These are phyloP conservation scores for Tribonema minus DNA, from an alignment of 108 stramenopile genomes.

Conservation along the genomic window DNA sequence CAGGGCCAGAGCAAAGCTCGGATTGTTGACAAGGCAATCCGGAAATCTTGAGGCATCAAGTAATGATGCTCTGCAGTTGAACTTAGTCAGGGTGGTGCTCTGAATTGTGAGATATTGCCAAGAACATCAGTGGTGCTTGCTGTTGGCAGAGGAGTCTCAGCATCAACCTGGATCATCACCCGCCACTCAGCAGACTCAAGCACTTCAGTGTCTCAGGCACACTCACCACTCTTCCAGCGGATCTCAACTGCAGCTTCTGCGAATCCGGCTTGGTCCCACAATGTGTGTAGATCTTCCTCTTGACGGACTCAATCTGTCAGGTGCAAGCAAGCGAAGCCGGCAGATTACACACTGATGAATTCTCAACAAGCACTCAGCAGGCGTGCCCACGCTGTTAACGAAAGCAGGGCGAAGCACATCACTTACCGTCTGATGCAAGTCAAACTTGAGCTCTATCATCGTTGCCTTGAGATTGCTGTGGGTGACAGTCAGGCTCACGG, in stretches of 20 bases:
- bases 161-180: too few species aligned
- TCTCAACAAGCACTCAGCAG: not conserved
- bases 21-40: too few species aligned
- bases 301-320: slow-evolving; percentile 57
- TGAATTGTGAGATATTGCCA: too few species aligned
- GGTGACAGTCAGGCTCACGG: slow-evolving; percentile 70
- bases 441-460: slow-evolving; percentile 89
- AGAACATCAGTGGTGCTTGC: too few species aligned
- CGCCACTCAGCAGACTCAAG: too few species aligned
- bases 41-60: too few species aligned
- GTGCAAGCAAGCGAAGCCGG: not conserved
- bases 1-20: too few species aligned
- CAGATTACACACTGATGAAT: not conserved
- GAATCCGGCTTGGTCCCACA: slow-evolving; percentile 80
- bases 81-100: too few species aligned
- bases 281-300: slow-evolving; percentile 77
- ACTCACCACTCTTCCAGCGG: slow-evolving; percentile 49
- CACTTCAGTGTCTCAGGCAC: too few species aligned
- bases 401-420: too few species aligned
- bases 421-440: slow-evolving; percentile 72
- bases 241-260: slow-evolving; percentile 74
- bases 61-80: too few species aligned
- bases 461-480: slow-evolving; percentile 86
- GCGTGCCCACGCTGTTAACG: slow-evolving; percentile 1
- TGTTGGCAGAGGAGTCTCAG: too few species aligned